Evolutionary conservation across 2,329 filamentous ascomycete species (phyloP), one percentile per base, ranked within the genome.

Genomic region (Apiospora saccharicola): DNA sequence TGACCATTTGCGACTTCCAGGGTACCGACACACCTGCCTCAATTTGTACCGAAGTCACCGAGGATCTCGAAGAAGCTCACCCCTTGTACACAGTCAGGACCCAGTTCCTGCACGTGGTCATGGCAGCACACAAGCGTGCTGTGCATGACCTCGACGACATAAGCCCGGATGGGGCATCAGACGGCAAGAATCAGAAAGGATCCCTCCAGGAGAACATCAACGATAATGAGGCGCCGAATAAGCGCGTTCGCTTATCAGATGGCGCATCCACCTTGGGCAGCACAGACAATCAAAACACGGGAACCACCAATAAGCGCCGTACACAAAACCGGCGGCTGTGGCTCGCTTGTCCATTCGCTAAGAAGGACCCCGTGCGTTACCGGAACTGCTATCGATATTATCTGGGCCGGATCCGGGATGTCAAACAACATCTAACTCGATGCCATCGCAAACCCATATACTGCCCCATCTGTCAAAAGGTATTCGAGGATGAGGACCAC

Each of bases 261-360:
- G 34, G 26, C 57, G 64, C 69, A 26, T 74, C 74, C 34, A 72
- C 41, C 26, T 37, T 37, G 53, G 51, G 12, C 2, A 53, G 72
- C 12, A 70, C 70, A 4, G 74, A 75, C 34, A 73, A 73, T 68
- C 69, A 74, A 37, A 71, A 70, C 43, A 72, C 70, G 22, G 71
- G n/a, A 30, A 43, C 69, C 43, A 26, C 64, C 30, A 73, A 67
- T n/a, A 76, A 71, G 34, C 71, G 75, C 16, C 72, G 75, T 47
- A 67, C 73, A 44, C 74, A 74, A 44, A 72, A 75, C 43, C 75
- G 75, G 43, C 68, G 73, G 14, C 51, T 75, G 4, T 73, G 70
- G 71, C 67, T 76, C 43, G 79, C 79, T 1, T 81, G 80, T 41
- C 80, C 79, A 1, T 81, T 79, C 67, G 80, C 77, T 69, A 81